These are phyloP conservation scores for Penstemon davidsonii DNA, from an alignment of 257 asterid genomes.

Conservation along the genomic window DNA sequence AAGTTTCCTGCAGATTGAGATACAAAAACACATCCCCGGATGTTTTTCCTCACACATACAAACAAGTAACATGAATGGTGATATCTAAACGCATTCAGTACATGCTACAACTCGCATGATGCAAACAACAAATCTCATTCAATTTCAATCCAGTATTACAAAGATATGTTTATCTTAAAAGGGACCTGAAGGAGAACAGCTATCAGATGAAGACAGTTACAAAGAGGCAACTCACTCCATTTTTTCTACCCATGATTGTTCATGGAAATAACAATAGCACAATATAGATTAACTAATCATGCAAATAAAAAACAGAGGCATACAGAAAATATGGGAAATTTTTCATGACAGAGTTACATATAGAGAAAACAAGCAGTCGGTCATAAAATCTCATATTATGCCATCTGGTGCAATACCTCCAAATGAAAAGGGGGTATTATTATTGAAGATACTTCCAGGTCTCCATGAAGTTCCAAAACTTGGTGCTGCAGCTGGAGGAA, in stretches of 20 bases:
- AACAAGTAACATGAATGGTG: no score
- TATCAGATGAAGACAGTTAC: no score
- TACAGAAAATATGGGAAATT: conserved; percentile 1
- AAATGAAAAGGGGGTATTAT: conserved; percentile 42
- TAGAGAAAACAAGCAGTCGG: neutral
- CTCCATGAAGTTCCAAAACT: conserved; percentile 48
- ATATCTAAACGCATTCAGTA: neutral
- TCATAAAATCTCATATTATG: conserved; percentile 12
- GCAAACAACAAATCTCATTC: neutral
- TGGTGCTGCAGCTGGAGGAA: conserved; percentile 43
- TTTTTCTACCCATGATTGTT: neutral
- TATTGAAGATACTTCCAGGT: conserved; percentile 41
- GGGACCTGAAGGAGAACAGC: no score
- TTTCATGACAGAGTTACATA: neutral
- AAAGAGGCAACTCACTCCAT: no score
- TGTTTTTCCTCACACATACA: no score
- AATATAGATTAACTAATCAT: neutral
- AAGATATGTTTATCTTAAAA: neutral
- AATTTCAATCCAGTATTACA: neutral
- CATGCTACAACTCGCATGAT: conserved; percentile 17
- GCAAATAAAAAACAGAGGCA: conserved; percentile 10
- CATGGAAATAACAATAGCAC: neutral
- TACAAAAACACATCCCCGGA: neutral
- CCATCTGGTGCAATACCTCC: conserved; percentile 44
- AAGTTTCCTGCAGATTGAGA: neutral